Base-by-base conservation (phyloP, 2,329 filamentous ascomycete species). In the Huntiella moniliformis region DNA sequence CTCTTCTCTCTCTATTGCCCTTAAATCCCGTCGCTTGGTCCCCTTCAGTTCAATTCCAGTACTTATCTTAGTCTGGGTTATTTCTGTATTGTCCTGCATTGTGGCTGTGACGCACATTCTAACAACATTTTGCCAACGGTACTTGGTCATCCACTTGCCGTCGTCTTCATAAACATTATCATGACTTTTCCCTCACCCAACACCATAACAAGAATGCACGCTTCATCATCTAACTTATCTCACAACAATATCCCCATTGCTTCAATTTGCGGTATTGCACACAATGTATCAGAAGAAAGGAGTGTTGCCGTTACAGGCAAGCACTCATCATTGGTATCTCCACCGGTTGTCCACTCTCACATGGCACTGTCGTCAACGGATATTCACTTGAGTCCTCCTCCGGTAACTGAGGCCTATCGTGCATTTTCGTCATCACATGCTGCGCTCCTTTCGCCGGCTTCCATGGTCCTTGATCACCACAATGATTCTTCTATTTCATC, bases 271-370 rank as follows among this genome's bases (percentile, higher is more conserved):
- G 46, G 44, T 28, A 48, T 48, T 11, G 39, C 46, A 11, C 46
- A 48, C 4, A 43, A 48, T 44, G 38, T 48, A 31, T 48, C 46
- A 17, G 41, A 48, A 22, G 40, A 42, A 36, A 42, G 46, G 5
- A 42, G 38, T 16, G 42, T n/a, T 13, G 36, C 10, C 13, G 36
- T 18, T 38, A 18, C 28, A 16, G 28, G 41, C n/a, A 38, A 42
- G 17, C 32, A 39, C 17, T 44, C 46, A 2, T 44, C 46, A 7
- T 42, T 48, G 36, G 46, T 48, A 4, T 48, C 46, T 11, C 46
- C 46, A 7, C 46, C 46, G 12, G 46, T 48, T n/a, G 22, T 44
- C 16, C 46, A 48, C 13, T 43, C 41, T 13, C 42, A 40, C 31
- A 44, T 48, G 32, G 46, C 46, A 6, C 12, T 37, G 17, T 32